Evolutionary conservation across 140 eudicot species (phyloP).

Genomic region (Oenanthe javanica): DNA sequence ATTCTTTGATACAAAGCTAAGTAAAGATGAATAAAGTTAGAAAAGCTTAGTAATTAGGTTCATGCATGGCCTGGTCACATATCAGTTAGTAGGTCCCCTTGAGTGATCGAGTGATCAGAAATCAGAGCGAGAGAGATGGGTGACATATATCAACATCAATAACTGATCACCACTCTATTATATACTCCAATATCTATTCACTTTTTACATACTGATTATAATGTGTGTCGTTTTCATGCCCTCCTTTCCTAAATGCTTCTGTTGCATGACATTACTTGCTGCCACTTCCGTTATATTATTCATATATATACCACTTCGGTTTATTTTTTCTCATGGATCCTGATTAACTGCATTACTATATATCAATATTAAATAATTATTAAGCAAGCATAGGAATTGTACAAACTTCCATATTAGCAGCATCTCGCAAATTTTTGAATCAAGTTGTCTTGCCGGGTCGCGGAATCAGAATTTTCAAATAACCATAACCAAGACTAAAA

Average conservation of each 20-base stretch:
- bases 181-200: constrained; percentile 1
- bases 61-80: constrained; percentile 6
- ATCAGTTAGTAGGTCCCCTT: not conserved
- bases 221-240: constrained; percentile 3
- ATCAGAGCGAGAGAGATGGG: not conserved
- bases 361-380: no score
- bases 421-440: no score
- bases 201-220: not conserved
- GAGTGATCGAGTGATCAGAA: not conserved
- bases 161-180: not conserved
- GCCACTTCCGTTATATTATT: not conserved
- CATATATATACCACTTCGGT: no score
- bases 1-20: constrained; percentile 7
- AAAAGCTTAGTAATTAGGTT: not conserved
- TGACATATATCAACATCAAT: not conserved
- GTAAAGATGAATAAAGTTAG: constrained; percentile 4
- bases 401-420: no score
- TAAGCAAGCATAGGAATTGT: no score
- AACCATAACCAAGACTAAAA: no score
- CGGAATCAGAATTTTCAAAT: no score
- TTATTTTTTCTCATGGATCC: no score
- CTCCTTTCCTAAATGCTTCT: constrained; percentile 1
- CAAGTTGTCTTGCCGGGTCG: no score
- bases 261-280: not conserved
- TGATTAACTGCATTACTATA: no score